Base-by-base conservation (phyloP, 2,329 filamentous ascomycete species). In the Fusarium nisikadoi region DNA sequence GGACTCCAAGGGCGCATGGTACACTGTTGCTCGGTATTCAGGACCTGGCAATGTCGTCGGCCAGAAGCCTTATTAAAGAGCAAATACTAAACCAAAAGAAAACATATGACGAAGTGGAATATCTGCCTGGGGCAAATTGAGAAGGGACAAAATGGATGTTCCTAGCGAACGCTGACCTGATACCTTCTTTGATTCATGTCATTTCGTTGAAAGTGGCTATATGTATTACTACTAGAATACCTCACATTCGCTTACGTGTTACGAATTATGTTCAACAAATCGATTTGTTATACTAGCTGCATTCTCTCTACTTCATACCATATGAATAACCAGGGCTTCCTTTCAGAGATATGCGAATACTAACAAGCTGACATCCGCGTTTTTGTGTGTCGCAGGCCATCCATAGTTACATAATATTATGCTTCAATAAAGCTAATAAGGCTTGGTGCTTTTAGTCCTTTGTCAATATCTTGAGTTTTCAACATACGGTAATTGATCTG, bases 1-100 rank as follows among this genome's bases (percentile, higher is more conserved):
- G 25, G 70, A 76, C 16, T 55, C 71, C 17, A 77, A 76, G 20
- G 80, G 81, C 2, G 76, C 65, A 8, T 82, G 72, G 70, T 75
- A 78, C 58, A 78, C 78, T 1, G 80, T 82, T 31, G 80, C 74
- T 25, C 76, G 81, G 38, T 82, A 82, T 64, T 76, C 76, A 7
- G 74, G 76, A 6, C 72, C 80, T 1, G 80, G 80, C 9, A 82
- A 82, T 58, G 57, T 72, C n/a, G 68, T 65, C 36, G 79, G 79
- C 12, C 43, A 78, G 59, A 80, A 70, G 62, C 72, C 79, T 7
- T 80, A 79, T 54, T 79, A 62, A 52, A n/a, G 9, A 3, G 16
- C 1, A 27, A 33, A 20, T 3, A 7, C 3, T 2, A 1, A 19
- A 5, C 1, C 8, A 6, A 17, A 27, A 17, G 1, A 3, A n/a